phyloP scores from a whole-genome alignment of 345 rosid species.

The Bruguiera parviflora region DNA sequence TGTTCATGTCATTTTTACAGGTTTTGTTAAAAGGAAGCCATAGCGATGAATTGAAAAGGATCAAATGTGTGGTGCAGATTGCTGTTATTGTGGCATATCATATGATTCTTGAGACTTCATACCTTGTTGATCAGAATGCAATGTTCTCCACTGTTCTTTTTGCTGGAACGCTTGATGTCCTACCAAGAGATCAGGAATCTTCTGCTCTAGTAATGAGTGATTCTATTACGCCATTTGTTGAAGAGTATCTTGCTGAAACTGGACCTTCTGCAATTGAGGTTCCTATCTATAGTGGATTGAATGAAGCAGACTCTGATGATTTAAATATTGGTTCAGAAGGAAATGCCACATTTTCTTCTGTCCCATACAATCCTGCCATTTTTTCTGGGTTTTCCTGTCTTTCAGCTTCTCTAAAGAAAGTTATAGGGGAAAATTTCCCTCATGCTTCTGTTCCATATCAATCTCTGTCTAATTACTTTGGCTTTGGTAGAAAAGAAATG shows the following conservation, averaged over 20 bases:
- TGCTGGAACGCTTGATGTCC: slow-evolving; percentile 26
- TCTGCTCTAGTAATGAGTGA: slow-evolving; percentile 35
- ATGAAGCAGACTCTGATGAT: slow-evolving; percentile 27
- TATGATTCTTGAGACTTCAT: slow-evolving; percentile 90
- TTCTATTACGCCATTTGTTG: slow-evolving; percentile 21
- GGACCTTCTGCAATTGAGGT: slow-evolving; percentile 28
- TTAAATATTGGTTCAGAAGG: slow-evolving; percentile 31
- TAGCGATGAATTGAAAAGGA: slow-evolving; percentile 73
- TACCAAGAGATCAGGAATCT: slow-evolving; percentile 24
- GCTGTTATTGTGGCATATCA: slow-evolving; percentile 71
- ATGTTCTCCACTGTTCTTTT: slow-evolving; percentile 66
- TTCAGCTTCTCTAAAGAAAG: slow-evolving; percentile 73
- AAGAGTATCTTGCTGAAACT: slow-evolving; percentile 29
- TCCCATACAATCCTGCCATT: slow-evolving; percentile 70
- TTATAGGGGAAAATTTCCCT: slow-evolving; percentile 44
- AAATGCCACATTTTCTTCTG: slow-evolving; percentile 44
- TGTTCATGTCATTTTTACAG: slow-evolving; percentile 38
- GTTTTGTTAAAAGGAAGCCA: slow-evolving; percentile 85
- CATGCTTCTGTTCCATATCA: slow-evolving; percentile 35
- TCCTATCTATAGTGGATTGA: slow-evolving; percentile 44
- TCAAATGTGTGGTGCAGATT: slow-evolving; percentile 71
- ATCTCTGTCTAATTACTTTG: slow-evolving; percentile 58
- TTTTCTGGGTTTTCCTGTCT: slow-evolving; percentile 75
- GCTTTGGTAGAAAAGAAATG: slow-evolving; percentile 37
- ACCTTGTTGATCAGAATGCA: slow-evolving; percentile 69